Evolutionary conservation across 805 yeast species (phyloP), one percentile per base, ranked within the genome.

Genomic region (Saturnispora zaruensis): DNA sequence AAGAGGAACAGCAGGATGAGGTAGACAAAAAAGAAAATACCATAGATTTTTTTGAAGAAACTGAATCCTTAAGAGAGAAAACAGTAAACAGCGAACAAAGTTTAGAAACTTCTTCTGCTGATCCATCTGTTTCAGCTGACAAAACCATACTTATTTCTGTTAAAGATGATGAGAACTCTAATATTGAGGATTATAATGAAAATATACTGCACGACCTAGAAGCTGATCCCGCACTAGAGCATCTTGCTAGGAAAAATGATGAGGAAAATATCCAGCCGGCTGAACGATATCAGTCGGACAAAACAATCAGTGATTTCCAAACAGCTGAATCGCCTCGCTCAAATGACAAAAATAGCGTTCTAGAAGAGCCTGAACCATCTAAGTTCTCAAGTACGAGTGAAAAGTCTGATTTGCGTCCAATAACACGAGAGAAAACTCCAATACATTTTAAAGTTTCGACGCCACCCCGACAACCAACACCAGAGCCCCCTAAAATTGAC

Each of bases 401-500:
- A 16, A 45, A 33, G 23, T 24, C 42, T 4, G 21, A 21, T 9
- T 30, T 41, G 18, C 40, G 45, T 7, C 44, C 47, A 20, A 43
- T 46, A 5, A 34, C 44, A 6, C 18, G 37, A 16, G 28, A 6
- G 8, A 41, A 37, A n/a, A 14, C 26, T 3, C 46, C 45, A 30
- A 44, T 45, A 6, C 30, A 40, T 8, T 55, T 51, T 14, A 55
- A 52, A 21, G 40, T 48, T 6, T 32, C 47, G 5, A 43, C 58
- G 5, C 60, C 60, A n/a, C 55, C 58, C 18, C 51, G 45, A 13
- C 55, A 52, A 6, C 54, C 57, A 4, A 55, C 61, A 3, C 62
- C 66, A 2, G 62, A 62, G 42, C 63, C 67, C 8, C 59, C 68
- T 2, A 54, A 53, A 28, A 52, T 62, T 13, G 53, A 55, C 34